These are phyloP conservation scores for Xylaria palmicola DNA, from an alignment of 495 filamentous ascomycete species.

Conservation along the genomic window DNA sequence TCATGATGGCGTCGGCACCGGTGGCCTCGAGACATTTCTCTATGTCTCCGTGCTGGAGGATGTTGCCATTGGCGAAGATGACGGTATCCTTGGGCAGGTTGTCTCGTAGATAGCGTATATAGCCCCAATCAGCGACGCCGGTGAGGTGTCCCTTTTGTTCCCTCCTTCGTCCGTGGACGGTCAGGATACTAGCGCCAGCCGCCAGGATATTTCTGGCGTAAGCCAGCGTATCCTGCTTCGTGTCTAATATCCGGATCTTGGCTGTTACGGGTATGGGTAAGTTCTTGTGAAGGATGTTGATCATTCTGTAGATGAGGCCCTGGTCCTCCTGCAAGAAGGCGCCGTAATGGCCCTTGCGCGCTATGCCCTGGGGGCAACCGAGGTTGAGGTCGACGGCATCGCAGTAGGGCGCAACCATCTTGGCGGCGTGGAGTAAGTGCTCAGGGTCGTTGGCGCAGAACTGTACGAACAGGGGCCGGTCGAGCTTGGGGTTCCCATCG, in stretches of 20 bases:
- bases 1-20: slow-evolving; percentile 92
- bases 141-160: slow-evolving; percentile 98
- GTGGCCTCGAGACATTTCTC: slow-evolving; percentile 76
- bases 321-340: slow-evolving; percentile 94
- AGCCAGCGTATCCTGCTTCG: slow-evolving; percentile 77
- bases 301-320: slow-evolving; percentile 73
- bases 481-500: slow-evolving; percentile 79
- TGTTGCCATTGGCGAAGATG: slow-evolving; percentile 95
- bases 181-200: slow-evolving; percentile 88
- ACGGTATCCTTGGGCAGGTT: slow-evolving; percentile 84
- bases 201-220: slow-evolving; percentile 87
- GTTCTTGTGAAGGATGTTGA: slow-evolving; percentile 70
- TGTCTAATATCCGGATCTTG: slow-evolving; percentile 90
- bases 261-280: slow-evolving; percentile 84
- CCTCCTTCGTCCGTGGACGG: slow-evolving; percentile 82
- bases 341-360: slow-evolving; percentile 84
- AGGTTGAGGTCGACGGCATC: slow-evolving; percentile 97
- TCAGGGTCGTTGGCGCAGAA: slow-evolving; percentile 92
- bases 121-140: slow-evolving; percentile 86
- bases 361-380: slow-evolving; percentile 97
- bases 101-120: slow-evolving; percentile 78
- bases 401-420: slow-evolving; percentile 74
- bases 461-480: slow-evolving; percentile 91
- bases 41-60: slow-evolving; percentile 81
- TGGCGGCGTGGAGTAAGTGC: slow-evolving; percentile 72